phyloP scores from a whole-genome alignment of 73 alveolate genomes.

The Paramecium sonneborni region DNA sequence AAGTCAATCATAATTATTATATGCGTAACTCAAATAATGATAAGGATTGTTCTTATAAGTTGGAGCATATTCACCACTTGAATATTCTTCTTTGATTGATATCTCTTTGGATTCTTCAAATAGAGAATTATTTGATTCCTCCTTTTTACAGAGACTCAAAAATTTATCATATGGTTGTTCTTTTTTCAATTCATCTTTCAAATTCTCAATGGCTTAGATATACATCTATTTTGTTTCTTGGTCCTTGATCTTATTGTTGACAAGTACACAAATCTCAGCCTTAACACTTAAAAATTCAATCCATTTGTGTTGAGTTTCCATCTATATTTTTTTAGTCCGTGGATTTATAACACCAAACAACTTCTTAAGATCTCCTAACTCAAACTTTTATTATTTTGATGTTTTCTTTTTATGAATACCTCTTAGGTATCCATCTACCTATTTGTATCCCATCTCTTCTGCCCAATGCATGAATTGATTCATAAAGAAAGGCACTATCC shows the following conservation, averaged over 20 bases:
- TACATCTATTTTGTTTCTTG: background rate
- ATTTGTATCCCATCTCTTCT: conserved; percentile 43
- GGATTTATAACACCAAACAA: conserved; percentile 44
- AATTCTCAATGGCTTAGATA: background rate
- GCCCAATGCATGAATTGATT: conserved; percentile 61
- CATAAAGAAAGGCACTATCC: conserved; percentile 52
- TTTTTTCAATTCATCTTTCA: conserved; percentile 4
- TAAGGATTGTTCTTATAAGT: background rate
- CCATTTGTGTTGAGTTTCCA: conserved; percentile 29
- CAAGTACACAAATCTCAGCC: conserved; percentile 40
- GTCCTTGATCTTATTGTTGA: conserved; percentile 36
- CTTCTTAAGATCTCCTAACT: conserved; percentile 52
- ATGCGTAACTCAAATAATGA: background rate
- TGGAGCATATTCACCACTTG: background rate
- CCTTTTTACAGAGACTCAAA: background rate
- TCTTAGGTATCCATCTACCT: conserved; percentile 39
- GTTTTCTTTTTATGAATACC: conserved; percentile 46
- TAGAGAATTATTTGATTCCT: background rate
- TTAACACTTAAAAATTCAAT: background rate
- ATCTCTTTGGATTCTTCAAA: background rate
- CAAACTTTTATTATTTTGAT: conserved; percentile 45
- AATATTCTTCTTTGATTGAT: background rate
- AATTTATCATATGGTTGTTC: conserved; percentile 44
- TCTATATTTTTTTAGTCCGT: background rate
- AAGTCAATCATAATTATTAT: background rate